Evolutionary conservation across 177 flowering plant species (phyloP).

Genomic region (Vitis hybrid): DNA sequence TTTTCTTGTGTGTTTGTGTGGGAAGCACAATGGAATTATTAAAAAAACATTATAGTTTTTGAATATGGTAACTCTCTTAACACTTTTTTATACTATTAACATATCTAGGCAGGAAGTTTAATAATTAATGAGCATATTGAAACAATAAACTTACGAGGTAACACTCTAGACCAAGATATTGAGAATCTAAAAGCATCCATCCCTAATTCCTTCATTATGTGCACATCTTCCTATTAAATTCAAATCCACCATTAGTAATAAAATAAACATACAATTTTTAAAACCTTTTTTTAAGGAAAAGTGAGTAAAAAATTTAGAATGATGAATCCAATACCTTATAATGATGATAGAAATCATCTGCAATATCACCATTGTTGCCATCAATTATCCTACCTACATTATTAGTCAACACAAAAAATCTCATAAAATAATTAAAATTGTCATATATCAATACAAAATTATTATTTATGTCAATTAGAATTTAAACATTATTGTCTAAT

Average conservation of each 20-base stretch:
- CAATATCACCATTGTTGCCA: constrained; percentile 16
- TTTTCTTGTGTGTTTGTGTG: too few relatives aligned
- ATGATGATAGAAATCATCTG: constrained; percentile 21
- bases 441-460: not conserved
- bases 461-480: too few relatives aligned
- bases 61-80: too few relatives aligned
- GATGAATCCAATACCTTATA: constrained; percentile 15
- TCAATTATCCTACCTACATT: constrained; percentile 16
- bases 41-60: too few relatives aligned
- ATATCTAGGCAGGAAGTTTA: too few relatives aligned
- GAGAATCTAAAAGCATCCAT: constrained; percentile 31
- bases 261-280: not conserved
- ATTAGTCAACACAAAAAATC: not conserved
- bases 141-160: constrained; percentile 17
- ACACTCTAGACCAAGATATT: constrained; percentile 34
- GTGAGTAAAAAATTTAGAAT: not conserved
- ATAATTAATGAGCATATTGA: too few relatives aligned
- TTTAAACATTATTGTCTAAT: too few relatives aligned
- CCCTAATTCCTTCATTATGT: constrained; percentile 17
- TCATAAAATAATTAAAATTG: not conserved
- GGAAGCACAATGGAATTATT: too few relatives aligned
- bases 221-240: constrained; percentile 20
- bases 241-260: not conserved
- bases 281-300: not conserved
- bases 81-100: too few relatives aligned